Percentiles rank a stretch among this genome's conserved stretches.
These are phyloP conservation scores for Excoecaria agallocha DNA, from an alignment of 345 rosid species.

Conservation along the genomic window DNA sequence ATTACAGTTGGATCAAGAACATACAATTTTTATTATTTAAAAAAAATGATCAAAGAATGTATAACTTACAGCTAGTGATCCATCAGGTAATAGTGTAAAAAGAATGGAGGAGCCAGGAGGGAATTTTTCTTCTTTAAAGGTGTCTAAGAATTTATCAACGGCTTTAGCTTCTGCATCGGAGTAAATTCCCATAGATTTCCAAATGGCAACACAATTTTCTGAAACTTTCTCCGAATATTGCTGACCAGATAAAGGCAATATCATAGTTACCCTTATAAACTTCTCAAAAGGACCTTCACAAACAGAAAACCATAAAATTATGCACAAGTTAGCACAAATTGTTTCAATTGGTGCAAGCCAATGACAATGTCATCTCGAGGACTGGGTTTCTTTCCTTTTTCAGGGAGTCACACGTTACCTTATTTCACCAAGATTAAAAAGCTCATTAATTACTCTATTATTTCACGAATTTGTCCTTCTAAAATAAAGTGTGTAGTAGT, in stretches of 20 bases:
- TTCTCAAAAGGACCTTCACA: slow-evolving; percentile 61
- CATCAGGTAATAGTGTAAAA: slow-evolving; percentile 51
- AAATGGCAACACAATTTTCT: slow-evolving; percentile 63
- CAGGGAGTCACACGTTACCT: too few species aligned
- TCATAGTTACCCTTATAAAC: slow-evolving; percentile 57
- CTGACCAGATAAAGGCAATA: slow-evolving; percentile 57
- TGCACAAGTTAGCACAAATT: too few species aligned
- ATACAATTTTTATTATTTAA: not conserved
- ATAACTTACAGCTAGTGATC: slow-evolving; percentile 52
- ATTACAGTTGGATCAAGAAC: not conserved
- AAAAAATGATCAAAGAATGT: not conserved
- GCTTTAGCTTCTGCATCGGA: slow-evolving; percentile 74
- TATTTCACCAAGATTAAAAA: too few species aligned
- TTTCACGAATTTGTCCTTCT: too few species aligned
- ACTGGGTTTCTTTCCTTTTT: too few species aligned
- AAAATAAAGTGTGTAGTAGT: too few species aligned
- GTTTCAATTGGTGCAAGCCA: too few species aligned
- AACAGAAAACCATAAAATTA: not conserved
- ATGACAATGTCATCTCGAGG: too few species aligned
- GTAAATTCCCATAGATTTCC: slow-evolving; percentile 71
- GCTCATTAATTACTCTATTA: too few species aligned
- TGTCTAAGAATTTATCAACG: slow-evolving; percentile 47
- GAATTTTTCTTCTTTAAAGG: slow-evolving; percentile 60
- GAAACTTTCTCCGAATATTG: slow-evolving; percentile 75
- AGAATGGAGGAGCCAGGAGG: slow-evolving; percentile 73